Base-by-base conservation (phyloP, 148 eudicot species). In the Talinum fruticosum region DNA sequence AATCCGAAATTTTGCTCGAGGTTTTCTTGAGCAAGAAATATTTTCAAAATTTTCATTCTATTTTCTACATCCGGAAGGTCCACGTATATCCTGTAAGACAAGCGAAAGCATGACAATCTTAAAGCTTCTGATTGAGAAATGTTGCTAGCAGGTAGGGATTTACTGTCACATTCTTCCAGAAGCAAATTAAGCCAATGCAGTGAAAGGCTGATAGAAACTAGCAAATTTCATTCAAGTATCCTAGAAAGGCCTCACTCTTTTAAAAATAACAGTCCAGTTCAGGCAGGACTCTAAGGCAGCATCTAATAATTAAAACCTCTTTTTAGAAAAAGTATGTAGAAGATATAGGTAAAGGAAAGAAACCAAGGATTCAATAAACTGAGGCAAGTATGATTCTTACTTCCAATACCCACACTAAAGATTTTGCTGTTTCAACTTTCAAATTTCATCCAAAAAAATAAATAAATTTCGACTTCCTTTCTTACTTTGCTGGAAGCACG, bases 11-110 rank as follows among this genome's bases (percentile, higher is more conserved):
- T 88, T 41, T 88, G 45, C 79, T 93, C 95, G 64, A 96, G 82
- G 74, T 87, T 87, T 86, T 96, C 99, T 76, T 86, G 89, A 73
- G 88, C 87, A 71, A 96, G 92, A 83, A 96, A 90, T 85, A 96
- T 91, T 83, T 88, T 87, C 26, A 96, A 86, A 79, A 96, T 96
- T 84, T 93, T 96, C 77, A 77, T 72, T 45, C 98, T 93, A 80
- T 96, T 96, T 73, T 73, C 86, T 64, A 90, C 95, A 89, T 96
- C 97, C 64, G 99, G 99, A 59, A 96, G 87, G 85, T 96, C 98
- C 35, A 96, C 97, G 80, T 91, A 89, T 70, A 96, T 90, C 92
- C 99, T 96, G 85, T 28, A 82, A 45, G 75, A 6, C 61, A 81
- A 85, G 66, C 64, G 86, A 29, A 72, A 26, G 36, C 38, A 74